Evolutionary conservation across 2,329 filamentous ascomycete genomes (phyloP).

Genomic region (Eurotiales sp.): DNA sequence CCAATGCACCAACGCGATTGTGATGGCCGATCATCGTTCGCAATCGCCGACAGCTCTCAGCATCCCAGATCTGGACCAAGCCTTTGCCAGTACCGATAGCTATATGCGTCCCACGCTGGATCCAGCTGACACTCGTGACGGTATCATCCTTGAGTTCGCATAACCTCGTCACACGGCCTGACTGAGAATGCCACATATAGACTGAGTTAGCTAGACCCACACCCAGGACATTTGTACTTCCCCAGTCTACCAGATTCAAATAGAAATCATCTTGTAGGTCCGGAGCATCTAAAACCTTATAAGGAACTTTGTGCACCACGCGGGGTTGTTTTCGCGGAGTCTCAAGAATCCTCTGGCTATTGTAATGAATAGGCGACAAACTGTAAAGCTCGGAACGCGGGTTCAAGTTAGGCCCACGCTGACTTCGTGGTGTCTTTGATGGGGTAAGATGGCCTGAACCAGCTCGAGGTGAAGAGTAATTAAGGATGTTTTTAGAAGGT

Average conservation of each 20-base stretch:
- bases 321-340: conserved; percentile 84
- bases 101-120: conserved; percentile 88
- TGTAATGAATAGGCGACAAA: conserved; percentile 85
- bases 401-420: conserved; percentile 84
- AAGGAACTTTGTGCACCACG: conserved; percentile 91
- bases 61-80: conserved; percentile 96
- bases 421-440: conserved; percentile 81
- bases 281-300: conserved; percentile 94
- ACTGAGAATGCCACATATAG: conserved; percentile 97
- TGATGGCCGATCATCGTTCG: conserved; percentile 97
- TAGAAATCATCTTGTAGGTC: conserved; percentile 98
- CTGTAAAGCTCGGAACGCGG: conserved; percentile 92
- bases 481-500: conserved; percentile 95
- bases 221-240: conserved; percentile 87
- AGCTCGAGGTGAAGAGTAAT: conserved; percentile 74
- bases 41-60: conserved; percentile 75
- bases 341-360: conserved; percentile 88
- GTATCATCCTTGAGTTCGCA: conserved; percentile 90
- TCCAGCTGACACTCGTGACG: conserved; percentile 97
- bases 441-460: conserved; percentile 81
- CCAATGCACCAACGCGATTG: conserved; percentile 84
- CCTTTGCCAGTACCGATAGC: conserved; percentile 94
- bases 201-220: conserved; percentile 90
- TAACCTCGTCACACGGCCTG: conserved; percentile 86
- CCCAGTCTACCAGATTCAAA: conserved; percentile 96